A percentile compares a stretch with the other conserved stretches of the same genome.
phyloP scores from a whole-genome alignment of 768 basidiomycete species.

The Phlegmacium glaucopus region DNA sequence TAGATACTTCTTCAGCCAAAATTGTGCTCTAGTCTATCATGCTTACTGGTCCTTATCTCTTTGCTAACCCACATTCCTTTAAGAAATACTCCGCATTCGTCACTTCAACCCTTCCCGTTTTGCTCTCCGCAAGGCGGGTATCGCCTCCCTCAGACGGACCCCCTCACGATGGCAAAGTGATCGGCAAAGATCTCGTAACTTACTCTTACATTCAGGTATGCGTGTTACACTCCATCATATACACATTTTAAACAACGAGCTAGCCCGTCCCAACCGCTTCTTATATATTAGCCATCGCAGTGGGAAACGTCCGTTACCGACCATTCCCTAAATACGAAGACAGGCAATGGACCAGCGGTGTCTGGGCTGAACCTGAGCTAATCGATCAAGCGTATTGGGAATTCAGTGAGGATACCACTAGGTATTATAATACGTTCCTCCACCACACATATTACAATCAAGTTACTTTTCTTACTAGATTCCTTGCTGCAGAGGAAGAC shows the following conservation, averaged over 20 bases:
- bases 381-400: conserved; percentile 82
- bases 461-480: conserved; percentile 41
- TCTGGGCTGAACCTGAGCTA: conserved; percentile 89
- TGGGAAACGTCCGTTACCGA: conserved; percentile 76
- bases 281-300: conserved; percentile 90
- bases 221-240: background rate
- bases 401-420: conserved; percentile 82
- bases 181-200: conserved; percentile 70
- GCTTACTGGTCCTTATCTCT: background rate
- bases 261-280: conserved; percentile 85
- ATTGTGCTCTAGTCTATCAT: conserved; percentile 41
- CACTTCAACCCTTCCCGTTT: conserved; percentile 73
- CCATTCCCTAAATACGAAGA: conserved; percentile 57
- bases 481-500: conserved; percentile 72
- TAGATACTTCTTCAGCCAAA: conserved; percentile 87
- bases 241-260: background rate
- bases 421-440: conserved; percentile 33
- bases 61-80: background rate
- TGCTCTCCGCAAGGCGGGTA: conserved; percentile 79
- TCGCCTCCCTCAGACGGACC: conserved; percentile 73
- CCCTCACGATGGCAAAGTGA: conserved; percentile 66
- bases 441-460: background rate
- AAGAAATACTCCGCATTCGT: conserved; percentile 87
- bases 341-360: conserved; percentile 75
- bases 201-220: conserved; percentile 79